A percentile compares a stretch with the other conserved stretches of the same genome.
Evolutionary conservation across 352 stramenopile species (phyloP).

Genomic region (Pythium volutum): DNA sequence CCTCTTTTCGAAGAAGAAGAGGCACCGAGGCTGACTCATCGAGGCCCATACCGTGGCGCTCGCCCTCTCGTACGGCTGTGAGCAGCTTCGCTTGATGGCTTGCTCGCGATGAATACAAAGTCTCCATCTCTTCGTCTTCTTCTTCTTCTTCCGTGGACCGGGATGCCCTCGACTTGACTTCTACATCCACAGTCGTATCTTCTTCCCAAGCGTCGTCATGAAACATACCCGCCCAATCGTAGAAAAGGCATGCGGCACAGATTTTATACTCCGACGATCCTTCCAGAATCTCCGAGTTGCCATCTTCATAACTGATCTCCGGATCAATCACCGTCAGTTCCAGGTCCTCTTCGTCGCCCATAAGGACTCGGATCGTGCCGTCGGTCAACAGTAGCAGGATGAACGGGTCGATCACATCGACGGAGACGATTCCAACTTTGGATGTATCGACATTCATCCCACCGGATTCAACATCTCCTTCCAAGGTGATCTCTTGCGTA

Average conservation of each 20-base stretch:
- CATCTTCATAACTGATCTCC: conserved; percentile 56
- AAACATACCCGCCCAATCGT: conserved; percentile 85
- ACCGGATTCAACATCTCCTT: conserved; percentile 74
- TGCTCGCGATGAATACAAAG: conserved; percentile 52
- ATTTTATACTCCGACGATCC: conserved; percentile 31
- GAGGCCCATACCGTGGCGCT: conserved; percentile 19
- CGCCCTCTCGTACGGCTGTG: conserved; percentile 22
- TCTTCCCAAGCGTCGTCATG: conserved; percentile 56
- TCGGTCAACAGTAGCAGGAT: conserved; percentile 81
- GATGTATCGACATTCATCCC: conserved; percentile 81
- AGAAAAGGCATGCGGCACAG: conserved; percentile 75
- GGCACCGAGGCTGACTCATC: conserved; percentile 52
- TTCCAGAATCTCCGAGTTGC: conserved; percentile 18
- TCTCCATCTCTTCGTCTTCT: conserved; percentile 74
- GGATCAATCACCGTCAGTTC: conserved; percentile 81
- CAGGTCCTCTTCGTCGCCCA: conserved; percentile 79
- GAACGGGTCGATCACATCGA: conserved; percentile 82
- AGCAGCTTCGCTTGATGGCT: conserved; percentile 33
- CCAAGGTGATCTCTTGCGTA: conserved; percentile 81
- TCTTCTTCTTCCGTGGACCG: conserved; percentile 28
- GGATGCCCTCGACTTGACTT: conserved; percentile 20
- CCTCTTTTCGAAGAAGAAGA: conserved; percentile 47
- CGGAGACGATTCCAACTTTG: conserved; percentile 73
- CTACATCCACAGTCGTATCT: conserved; percentile 37
- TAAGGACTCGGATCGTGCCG: conserved; percentile 73